Evolutionary conservation across 345 rosid genomes (phyloP).

Genomic region (Geranium rotundifolium): DNA sequence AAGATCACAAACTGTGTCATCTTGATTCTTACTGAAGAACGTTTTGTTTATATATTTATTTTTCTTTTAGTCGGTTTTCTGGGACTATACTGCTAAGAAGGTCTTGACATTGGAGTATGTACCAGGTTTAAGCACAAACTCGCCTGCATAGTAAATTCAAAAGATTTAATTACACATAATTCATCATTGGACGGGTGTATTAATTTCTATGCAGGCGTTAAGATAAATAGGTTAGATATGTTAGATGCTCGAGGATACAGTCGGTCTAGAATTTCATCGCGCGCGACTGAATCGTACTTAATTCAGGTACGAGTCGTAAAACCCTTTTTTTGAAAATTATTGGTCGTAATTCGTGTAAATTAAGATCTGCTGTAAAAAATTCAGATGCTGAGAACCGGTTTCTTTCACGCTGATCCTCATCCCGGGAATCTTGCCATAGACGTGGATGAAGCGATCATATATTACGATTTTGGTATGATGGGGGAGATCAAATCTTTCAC

Average conservation of each 20-base stretch:
- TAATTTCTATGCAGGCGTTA: constrained; percentile 43
- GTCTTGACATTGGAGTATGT: constrained; percentile 95
- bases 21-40: background rate
- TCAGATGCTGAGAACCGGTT: constrained; percentile 86
- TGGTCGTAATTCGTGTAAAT: too few species aligned
- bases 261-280: constrained; percentile 72
- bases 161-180: background rate
- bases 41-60: background rate
- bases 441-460: constrained; percentile 67
- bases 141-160: constrained; percentile 3
- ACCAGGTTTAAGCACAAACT: constrained; percentile 55
- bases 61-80: constrained; percentile 54
- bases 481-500: constrained; percentile 93
- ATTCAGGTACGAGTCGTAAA: constrained; percentile 54
- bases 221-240: constrained; percentile 50
- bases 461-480: constrained; percentile 98
- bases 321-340: background rate
- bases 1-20: background rate
- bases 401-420: constrained; percentile 98
- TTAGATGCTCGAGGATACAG: constrained; percentile 51
- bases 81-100: constrained; percentile 89
- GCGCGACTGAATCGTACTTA: constrained; percentile 78
- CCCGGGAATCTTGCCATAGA: constrained; percentile 96
- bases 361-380: background rate
- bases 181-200: background rate